Evolutionary conservation across 2,329 filamentous ascomycete genomes (phyloP), one percentile per base, ranked within the genome.

Genomic region (Onygena corvina): DNA sequence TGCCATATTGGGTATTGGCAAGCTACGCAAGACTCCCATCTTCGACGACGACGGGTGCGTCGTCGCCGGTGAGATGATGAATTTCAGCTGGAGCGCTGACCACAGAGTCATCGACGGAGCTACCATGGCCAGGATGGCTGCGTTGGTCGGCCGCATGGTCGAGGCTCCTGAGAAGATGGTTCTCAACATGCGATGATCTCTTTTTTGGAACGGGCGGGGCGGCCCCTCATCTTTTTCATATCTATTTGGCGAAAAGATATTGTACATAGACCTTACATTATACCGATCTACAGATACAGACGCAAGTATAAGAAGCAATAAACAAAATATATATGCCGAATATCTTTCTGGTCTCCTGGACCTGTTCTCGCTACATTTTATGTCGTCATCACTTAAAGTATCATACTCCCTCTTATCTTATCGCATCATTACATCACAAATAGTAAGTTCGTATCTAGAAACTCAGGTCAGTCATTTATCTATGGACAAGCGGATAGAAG

Each of bases 41-140:
- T 96, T 96, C 66, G 69, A 72, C 50, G 67, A 70, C 1, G 61
- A 67, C 1, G 64, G 55, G 65, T 76, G 66, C 63, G 71, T 96
- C 9, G 75, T 89, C 9, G 80, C 79, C 67, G 85, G 80, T 64
- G 83, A 93, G 60, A 76, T 93, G 53, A 83, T 83, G 63, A 88
- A 93, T 62, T 87, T 96, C 59, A 96, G 89, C 68, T 96, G 90
- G 90, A 90, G 86, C 64, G 90, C 90, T 4, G 89, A 96, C 67
- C 92, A 98, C 67, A 75, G 92, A 16, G 85, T 96, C 48, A 81
- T 96, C 42, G 92, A 98, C 67, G 92, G 92, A 1, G 90, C 90
- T 42, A 94, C 89, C 52, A 87, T 94, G 77, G 92, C 92, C 16
- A 77, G 89, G 57, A 90, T 90, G 64, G 88, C 87, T 9, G 87